These are phyloP conservation scores for Chrysopogon serrulatus DNA, from an alignment of 176 grass and related monocot species.

Conservation along the genomic window DNA sequence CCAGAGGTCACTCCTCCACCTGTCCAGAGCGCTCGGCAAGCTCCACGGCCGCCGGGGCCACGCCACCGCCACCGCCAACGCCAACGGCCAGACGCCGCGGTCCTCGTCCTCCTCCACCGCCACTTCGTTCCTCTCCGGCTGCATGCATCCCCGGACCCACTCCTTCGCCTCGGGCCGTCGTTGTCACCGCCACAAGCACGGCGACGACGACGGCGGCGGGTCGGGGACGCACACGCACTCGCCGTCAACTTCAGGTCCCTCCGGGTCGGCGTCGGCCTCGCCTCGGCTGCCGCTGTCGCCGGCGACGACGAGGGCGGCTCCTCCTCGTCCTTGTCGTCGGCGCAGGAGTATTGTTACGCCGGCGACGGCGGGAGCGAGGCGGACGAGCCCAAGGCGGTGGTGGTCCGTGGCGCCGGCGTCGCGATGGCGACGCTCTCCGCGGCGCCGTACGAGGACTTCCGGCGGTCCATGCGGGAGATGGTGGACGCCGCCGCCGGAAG, in stretches of 20 bases:
- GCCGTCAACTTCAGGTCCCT: conserved; percentile 14
- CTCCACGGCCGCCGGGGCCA: neutral
- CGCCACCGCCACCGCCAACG: neutral
- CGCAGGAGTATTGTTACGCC: neutral
- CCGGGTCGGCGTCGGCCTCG: neutral
- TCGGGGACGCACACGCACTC: conserved; percentile 3
- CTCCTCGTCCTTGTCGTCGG: no score
- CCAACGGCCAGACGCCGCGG: neutral
- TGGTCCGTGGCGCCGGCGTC: neutral
- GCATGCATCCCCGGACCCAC: conserved; percentile 39
- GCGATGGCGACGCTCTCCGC: conserved; percentile 37
- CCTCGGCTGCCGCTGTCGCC: no score
- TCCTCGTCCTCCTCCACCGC: neutral
- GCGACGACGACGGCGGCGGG: neutral
- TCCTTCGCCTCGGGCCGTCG: conserved; percentile 17
- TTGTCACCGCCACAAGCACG: neutral
- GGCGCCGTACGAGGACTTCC: conserved; percentile 43
- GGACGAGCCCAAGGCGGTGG: neutral
- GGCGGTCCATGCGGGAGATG: conserved; percentile 52
- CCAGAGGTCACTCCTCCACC: neutral
- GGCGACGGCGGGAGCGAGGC: neutral
- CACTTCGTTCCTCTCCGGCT: conserved; percentile 23
- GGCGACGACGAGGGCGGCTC: neutral
- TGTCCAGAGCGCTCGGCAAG: conserved; percentile 8
- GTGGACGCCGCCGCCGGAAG: neutral